Conservation (phyloP, 495 filamentous ascomycete species). For the Glarea lozoyensis region DNA sequence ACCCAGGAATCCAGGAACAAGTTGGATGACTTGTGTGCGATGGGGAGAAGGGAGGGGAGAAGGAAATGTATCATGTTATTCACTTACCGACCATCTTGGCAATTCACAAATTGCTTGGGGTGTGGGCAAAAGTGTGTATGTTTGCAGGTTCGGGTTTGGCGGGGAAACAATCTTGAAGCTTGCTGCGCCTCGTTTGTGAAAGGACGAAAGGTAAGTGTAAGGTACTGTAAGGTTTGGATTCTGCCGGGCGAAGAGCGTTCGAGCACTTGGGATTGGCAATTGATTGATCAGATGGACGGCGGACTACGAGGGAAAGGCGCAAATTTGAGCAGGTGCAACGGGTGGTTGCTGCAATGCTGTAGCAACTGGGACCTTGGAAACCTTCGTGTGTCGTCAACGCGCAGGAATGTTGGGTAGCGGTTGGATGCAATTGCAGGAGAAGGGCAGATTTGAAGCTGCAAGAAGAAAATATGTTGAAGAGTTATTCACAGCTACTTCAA, state of each 20-base stretch:
- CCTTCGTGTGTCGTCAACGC: no score
- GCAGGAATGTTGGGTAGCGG: no score
- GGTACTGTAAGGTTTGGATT: no score
- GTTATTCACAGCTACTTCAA: no score
- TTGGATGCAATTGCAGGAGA: no score
- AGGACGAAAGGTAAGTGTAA: not conserved
- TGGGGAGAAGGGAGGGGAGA: not conserved
- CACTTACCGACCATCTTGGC: slow-evolving; percentile 21
- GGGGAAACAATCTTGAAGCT: slow-evolving; percentile 3
- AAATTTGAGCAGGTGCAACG: not conserved
- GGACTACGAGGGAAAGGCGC: no score
- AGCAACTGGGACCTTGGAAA: no score
- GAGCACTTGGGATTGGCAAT: no score
- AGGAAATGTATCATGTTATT: slow-evolving; percentile 3
- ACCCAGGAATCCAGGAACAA: not conserved
- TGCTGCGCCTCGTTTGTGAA: slow-evolving; percentile 18
- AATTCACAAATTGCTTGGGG: not conserved
- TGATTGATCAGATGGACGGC: no score
- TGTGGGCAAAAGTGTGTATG: not conserved
- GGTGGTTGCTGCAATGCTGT: not conserved
- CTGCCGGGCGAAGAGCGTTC: no score
- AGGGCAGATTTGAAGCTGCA: no score
- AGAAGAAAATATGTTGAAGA: no score
- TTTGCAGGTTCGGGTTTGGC: not conserved
- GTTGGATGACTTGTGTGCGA: not conserved